These are phyloP conservation scores for Mesotaenium endlicherianum DNA, from an alignment of 139 green algal species.

Conservation along the genomic window DNA sequence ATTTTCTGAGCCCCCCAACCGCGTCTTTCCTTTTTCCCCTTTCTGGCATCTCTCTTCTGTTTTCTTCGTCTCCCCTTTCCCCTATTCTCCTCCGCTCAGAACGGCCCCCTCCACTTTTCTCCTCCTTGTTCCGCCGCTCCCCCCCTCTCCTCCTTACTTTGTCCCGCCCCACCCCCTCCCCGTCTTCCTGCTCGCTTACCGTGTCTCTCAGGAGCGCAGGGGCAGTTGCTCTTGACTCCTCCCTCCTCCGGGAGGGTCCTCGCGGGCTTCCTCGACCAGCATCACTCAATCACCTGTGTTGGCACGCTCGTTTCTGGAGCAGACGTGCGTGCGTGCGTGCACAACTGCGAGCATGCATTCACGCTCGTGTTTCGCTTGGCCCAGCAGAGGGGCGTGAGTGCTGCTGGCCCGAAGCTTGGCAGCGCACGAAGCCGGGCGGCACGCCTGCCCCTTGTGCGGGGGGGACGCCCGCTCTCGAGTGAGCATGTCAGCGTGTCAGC, in stretches of 20 bases:
- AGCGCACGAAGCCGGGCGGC: too few species aligned
- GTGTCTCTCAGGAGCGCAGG: background rate
- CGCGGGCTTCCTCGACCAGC: too few species aligned
- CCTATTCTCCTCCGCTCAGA: background rate
- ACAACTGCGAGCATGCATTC: background rate
- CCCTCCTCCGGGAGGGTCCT: too few species aligned
- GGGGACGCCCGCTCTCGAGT: too few species aligned
- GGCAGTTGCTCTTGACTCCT: background rate
- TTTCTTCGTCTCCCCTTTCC: background rate
- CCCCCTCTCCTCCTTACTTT: background rate
- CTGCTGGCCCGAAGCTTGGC: too few species aligned
- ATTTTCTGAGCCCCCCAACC: too few species aligned
- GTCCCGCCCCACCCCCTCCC: background rate
- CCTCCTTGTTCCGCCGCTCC: background rate
- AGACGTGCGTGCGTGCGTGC: background rate
- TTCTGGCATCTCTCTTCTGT: too few species aligned
- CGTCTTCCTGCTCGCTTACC: background rate
- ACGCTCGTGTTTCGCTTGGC: background rate
- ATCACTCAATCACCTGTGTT: too few species aligned
- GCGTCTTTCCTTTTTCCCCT: too few species aligned
- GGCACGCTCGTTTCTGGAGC: background rate
- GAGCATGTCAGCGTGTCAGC: too few species aligned
- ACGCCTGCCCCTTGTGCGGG: too few species aligned
- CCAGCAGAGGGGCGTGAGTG: background rate
- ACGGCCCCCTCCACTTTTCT: background rate